Conservation (phyloP, 148 eudicot species). For the Arctostaphylos glauca region DNA sequence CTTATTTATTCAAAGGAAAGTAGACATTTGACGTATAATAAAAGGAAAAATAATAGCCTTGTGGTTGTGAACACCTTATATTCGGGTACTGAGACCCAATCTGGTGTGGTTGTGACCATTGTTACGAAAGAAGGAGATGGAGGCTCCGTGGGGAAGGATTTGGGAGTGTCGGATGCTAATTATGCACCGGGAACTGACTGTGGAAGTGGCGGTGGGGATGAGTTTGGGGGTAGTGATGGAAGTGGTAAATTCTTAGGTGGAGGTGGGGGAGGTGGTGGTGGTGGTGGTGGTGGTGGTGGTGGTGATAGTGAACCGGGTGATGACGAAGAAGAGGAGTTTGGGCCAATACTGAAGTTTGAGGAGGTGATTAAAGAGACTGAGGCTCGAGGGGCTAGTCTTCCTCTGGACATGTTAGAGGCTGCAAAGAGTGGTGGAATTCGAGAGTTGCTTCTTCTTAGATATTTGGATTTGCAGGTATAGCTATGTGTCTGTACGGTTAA, state of each 20-base stretch:
- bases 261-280: constrained; percentile 38
- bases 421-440: constrained; percentile 52
- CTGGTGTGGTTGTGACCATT: constrained; percentile 19
- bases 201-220: constrained; percentile 28
- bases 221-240: constrained; percentile 36
- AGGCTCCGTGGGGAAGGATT: constrained; percentile 25
- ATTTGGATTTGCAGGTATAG: constrained; percentile 55
- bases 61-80: constrained; percentile 21
- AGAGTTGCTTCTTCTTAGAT: constrained; percentile 41
- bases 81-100: constrained; percentile 24
- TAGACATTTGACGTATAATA: neutral
- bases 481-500: neutral
- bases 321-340: constrained; percentile 48
- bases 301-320: constrained; percentile 30
- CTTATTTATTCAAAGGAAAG: neutral
- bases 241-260: constrained; percentile 23
- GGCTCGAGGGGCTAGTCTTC: constrained; percentile 51
- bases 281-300: constrained; percentile 33
- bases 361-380: constrained; percentile 55
- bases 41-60: constrained; percentile 22
- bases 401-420: constrained; percentile 55
- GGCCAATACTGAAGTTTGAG: constrained; percentile 56
- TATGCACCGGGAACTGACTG: constrained; percentile 19
- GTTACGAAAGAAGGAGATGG: constrained; percentile 16
- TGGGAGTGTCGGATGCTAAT: constrained; percentile 14